Conservation (phyloP, 2,329 filamentous ascomycete genomes). For the Hypoxylon sp. region DNA sequence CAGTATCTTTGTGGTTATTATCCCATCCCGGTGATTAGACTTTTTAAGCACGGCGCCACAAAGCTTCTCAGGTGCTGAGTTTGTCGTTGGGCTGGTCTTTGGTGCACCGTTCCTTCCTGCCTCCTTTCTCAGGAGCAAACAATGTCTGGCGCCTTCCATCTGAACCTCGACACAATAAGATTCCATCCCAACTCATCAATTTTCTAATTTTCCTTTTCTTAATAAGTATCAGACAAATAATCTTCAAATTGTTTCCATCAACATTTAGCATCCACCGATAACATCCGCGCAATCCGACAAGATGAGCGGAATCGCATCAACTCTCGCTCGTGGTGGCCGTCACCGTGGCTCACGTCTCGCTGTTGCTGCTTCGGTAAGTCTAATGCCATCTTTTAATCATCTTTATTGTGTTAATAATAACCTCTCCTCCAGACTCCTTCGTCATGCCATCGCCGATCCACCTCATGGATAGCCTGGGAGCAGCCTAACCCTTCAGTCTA, state of each 20-base stretch:
- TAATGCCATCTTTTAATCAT: not conserved
- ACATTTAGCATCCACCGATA: slow-evolving; percentile 8
- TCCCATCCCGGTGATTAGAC: not conserved
- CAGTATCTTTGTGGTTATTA: not conserved
- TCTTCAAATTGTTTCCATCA: not conserved
- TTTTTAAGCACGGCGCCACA: not conserved
- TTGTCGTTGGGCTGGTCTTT: not conserved
- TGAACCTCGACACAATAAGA: slow-evolving; percentile 8
- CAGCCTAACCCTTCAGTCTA: slow-evolving; percentile 49
- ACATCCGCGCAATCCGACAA: slow-evolving; percentile 28
- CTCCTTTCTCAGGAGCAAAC: slow-evolving; percentile 26
- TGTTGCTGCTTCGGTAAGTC: slow-evolving; percentile 19
- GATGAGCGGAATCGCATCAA: slow-evolving; percentile 37
- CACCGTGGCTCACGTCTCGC: not conserved
- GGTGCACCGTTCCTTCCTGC: slow-evolving; percentile 9
- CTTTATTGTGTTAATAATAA: slow-evolving; percentile 10
- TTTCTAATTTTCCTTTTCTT: slow-evolving; percentile 1
- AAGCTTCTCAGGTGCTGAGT: not conserved
- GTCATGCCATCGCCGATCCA: slow-evolving; percentile 24
- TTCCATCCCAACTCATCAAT: not conserved
- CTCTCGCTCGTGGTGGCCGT: slow-evolving; percentile 9
- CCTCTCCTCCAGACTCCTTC: slow-evolving; percentile 6
- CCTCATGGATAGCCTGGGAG: slow-evolving; percentile 52
- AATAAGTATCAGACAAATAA: slow-evolving; percentile 1
- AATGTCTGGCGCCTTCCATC: slow-evolving; percentile 28